Evolutionary conservation across 768 basidiomycete species (phyloP).

Genomic region (Exidia glandulosa): DNA sequence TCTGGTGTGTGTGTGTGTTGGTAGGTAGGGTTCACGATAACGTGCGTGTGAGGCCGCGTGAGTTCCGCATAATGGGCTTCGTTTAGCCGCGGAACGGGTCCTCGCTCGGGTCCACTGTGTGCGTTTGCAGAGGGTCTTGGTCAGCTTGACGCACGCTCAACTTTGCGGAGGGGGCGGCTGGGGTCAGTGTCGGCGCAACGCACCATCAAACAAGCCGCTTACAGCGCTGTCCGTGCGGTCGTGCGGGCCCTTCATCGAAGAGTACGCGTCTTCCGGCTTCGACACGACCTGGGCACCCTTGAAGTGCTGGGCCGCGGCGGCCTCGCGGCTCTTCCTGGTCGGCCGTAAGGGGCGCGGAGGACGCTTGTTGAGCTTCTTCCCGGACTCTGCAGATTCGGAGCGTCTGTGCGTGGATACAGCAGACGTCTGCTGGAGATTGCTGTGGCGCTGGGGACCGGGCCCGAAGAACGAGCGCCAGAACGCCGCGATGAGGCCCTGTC

Average conservation of each 20-base stretch:
- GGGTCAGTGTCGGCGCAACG: background rate
- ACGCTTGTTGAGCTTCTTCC: background rate
- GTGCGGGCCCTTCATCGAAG: too few species aligned
- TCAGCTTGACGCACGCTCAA: too few species aligned
- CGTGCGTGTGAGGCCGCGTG: too few species aligned
- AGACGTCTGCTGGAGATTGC: too few species aligned
- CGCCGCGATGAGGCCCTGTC: background rate
- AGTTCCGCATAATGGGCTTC: too few species aligned
- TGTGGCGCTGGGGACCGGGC: background rate
- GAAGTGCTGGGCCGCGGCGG: background rate
- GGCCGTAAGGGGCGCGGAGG: background rate
- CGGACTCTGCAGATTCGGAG: background rate
- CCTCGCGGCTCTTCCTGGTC: background rate
- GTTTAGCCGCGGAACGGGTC: background rate
- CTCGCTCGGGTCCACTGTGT: background rate
- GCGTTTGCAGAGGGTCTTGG: background rate
- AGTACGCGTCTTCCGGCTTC: background rate
- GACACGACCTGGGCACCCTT: background rate
- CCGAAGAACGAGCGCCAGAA: background rate
- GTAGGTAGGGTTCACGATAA: too few species aligned
- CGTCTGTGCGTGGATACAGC: background rate
- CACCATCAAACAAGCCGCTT: background rate
- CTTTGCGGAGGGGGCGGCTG: background rate
- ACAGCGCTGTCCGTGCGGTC: background rate
- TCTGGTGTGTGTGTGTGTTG: too few species aligned